Evolutionary conservation across 108 stramenopile species (phyloP), one percentile per base, ranked within the genome.

Genomic region (Cyclotella baltica): DNA sequence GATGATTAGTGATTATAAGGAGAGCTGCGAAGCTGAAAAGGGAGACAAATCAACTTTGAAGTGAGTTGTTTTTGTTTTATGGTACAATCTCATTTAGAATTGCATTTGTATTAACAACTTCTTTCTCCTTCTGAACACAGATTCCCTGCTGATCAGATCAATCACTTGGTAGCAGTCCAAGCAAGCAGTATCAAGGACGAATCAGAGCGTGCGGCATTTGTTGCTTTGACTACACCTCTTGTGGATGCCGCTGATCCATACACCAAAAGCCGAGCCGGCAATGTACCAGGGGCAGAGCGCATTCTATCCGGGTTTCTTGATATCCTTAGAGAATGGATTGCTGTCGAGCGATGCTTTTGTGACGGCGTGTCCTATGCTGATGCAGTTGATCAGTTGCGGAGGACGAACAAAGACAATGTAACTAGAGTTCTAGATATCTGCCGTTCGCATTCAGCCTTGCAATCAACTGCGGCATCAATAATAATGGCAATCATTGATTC

Each of bases 281-380:
- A 77, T 29, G 91, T 91, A 23, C 89, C 89, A 38, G 96, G 96
- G 25, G 87, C 96, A 35, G 92, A 96, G 68, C 89, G 94, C 56
- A 87, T 84, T 35, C 55, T 96, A 34, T 70, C 61, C 43, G 75
- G 77, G 37, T 90, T 96, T 61, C 78, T 93, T 37, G 73, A 77
- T 10, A 87, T 96, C 64, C 83, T 98, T 30, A 76, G 93, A 25
- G 72, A 86, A 33, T 98, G 92, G 92, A 89, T 92, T 33, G 62
- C 89, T 11, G 89, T 95, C 36, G 95, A 97, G 73, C 81, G 94
- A 25, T 92, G 92, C 87, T 96, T 98, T 73, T 89, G 89, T 75
- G 94, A 91, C 59, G 90, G 88, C 15, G 85, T 83, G 36, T 90
- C 93, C 0, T 97, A 96, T 66, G 93, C 97, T 19, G 96, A 96